These are phyloP conservation scores for Orbilia ellipsospora DNA, from an alignment of 2,329 filamentous ascomycete genomes.

Conservation along the genomic window DNA sequence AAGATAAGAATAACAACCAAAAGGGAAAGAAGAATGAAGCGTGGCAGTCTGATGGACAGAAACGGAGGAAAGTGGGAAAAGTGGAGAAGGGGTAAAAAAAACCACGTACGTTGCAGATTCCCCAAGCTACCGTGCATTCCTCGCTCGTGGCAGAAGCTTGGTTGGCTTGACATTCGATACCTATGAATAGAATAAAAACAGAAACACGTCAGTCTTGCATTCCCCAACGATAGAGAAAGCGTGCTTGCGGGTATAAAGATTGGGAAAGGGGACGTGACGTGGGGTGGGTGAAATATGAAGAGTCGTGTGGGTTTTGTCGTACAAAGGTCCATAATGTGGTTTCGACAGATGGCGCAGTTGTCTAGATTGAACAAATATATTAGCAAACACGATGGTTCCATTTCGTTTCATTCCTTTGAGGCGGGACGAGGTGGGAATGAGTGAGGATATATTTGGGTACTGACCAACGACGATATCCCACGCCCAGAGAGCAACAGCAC, in stretches of 20 bases:
- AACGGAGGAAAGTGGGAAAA: conserved; percentile 21
- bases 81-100: conserved; percentile 4
- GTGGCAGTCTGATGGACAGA: not conserved
- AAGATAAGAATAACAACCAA: too few species aligned
- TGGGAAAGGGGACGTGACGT: conserved; percentile 29
- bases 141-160: conserved; percentile 97
- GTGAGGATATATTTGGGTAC: conserved; percentile 12
- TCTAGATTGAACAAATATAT: conserved; percentile 65
- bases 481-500: conserved; percentile 96
- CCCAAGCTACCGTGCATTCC: conserved; percentile 98
- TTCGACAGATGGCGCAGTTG: conserved; percentile 98
- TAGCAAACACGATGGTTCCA: conserved; percentile 16
- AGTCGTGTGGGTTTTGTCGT: conserved; percentile 60
- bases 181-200: conserved; percentile 63
- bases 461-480: conserved; percentile 91
- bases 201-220: conserved; percentile 54
- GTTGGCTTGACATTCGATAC: conserved; percentile 98
- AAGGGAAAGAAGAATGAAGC: too few species aligned
- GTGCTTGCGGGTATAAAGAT: conserved; percentile 47
- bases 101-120: conserved; percentile 90
- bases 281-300: conserved; percentile 42
- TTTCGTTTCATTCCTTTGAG: not conserved
- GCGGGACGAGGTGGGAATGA: not conserved
- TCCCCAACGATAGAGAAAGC: conserved; percentile 20
- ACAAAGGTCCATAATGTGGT: conserved; percentile 99